Evolutionary conservation across 2,329 filamentous ascomycete species (phyloP).

Genomic region (Periconia digitata): DNA sequence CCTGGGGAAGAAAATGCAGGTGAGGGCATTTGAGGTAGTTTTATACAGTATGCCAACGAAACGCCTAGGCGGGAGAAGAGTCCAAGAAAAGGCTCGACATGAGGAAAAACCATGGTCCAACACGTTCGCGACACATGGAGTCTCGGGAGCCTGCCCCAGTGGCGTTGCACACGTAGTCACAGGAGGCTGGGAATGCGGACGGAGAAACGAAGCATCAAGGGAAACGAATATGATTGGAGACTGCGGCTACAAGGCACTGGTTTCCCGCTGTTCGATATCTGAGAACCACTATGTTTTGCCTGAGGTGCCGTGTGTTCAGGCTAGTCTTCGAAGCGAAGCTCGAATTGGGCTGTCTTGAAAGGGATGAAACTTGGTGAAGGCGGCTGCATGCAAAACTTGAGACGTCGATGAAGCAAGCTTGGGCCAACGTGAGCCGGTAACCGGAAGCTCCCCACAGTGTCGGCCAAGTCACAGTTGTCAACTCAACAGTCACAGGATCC

Average conservation of each 20-base stretch:
- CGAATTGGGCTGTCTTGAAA: constrained; percentile 29
- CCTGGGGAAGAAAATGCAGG: constrained; percentile 30
- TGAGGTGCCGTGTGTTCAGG: constrained; percentile 23
- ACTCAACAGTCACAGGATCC: not conserved
- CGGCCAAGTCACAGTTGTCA: not conserved
- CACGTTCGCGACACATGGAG: constrained; percentile 36
- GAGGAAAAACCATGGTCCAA: constrained; percentile 32
- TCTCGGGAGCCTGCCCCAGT: constrained; percentile 33
- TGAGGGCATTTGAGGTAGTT: constrained; percentile 40
- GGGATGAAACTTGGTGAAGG: constrained; percentile 37
- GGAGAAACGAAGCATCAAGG: constrained; percentile 12
- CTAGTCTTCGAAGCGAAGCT: constrained; percentile 20
- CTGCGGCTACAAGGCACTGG: constrained; percentile 18
- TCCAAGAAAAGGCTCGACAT: not conserved
- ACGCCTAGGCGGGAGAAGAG: constrained; percentile 22
- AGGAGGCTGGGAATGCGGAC: constrained; percentile 5
- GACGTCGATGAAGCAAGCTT: constrained; percentile 26
- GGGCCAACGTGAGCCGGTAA: constrained; percentile 4
- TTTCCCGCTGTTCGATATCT: constrained; percentile 27
- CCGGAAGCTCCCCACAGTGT: not conserved
- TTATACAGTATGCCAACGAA: constrained; percentile 33
- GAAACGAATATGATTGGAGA: constrained; percentile 28
- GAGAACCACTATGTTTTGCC: constrained; percentile 17
- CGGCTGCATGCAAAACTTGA: constrained; percentile 22
- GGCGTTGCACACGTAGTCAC: constrained; percentile 13